These are phyloP conservation scores for Ophiostoma perfectum DNA, from an alignment of 2,329 filamentous ascomycete genomes.

Conservation along the genomic window DNA sequence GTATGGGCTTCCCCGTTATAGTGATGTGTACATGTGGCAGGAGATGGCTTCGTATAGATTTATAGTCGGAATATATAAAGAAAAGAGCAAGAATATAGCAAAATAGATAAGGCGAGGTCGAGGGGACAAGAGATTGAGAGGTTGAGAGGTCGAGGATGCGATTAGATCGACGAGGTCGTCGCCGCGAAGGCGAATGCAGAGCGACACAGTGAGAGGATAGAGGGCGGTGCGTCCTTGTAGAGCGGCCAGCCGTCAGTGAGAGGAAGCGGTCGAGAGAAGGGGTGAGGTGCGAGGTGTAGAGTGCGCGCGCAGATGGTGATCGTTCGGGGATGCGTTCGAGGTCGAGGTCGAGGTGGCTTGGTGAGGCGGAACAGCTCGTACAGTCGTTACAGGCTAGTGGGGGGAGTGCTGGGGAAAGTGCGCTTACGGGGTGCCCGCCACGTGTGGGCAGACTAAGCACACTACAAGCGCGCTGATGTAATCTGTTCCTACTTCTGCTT, in stretches of 20 bases:
- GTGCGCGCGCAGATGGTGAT: neutral
- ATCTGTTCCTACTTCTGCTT: neutral
- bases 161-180: too few relatives aligned
- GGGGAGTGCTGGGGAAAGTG: slow-evolving; percentile 5
- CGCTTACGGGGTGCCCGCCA: neutral
- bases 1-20: slow-evolving; percentile 3
- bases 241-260: too few relatives aligned
- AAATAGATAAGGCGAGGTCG: too few relatives aligned
- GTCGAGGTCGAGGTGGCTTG: neutral
- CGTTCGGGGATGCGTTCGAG: neutral
- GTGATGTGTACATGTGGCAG: slow-evolving; percentile 4
- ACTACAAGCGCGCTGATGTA: neutral
- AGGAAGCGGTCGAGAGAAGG: neutral
- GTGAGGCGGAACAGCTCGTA: neutral
- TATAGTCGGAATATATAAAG: neutral
- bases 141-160: too few relatives aligned
- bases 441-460: neutral
- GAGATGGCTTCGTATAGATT: neutral
- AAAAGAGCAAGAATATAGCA: neutral
- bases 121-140: too few relatives aligned
- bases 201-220: too few relatives aligned
- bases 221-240: too few relatives aligned
- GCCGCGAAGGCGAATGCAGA: too few relatives aligned
- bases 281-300: neutral
- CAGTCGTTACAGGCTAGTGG: slow-evolving; percentile 2